phyloP scores from a whole-genome alignment of 495 filamentous ascomycete species.

The Penicillium roqueforti region DNA sequence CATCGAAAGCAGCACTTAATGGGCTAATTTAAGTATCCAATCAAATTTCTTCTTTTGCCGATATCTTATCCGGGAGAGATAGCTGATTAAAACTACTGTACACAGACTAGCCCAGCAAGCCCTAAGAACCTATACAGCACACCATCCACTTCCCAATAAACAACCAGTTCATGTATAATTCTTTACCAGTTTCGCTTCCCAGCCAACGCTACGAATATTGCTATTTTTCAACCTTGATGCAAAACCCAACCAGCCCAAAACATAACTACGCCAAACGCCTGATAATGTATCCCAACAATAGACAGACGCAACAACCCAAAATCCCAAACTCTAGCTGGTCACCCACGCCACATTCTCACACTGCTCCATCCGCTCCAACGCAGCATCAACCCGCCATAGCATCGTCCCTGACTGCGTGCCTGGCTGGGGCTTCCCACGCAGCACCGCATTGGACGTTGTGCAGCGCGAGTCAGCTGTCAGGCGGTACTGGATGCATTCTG shows the following conservation, averaged over 20 bases:
- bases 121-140: background rate
- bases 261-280: background rate
- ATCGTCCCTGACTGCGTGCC: constrained; percentile 29
- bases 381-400: constrained; percentile 28
- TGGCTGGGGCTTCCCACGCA: constrained; percentile 13
- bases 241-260: background rate
- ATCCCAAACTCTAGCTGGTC: background rate
- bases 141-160: no score
- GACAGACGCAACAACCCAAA: background rate
- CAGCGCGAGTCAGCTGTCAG: constrained; percentile 28
- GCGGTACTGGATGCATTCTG: constrained; percentile 39
- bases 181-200: background rate
- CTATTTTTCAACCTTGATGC: background rate
- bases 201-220: background rate
- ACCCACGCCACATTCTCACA: constrained; percentile 14
- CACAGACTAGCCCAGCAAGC: background rate
- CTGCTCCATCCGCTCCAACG: constrained; percentile 12
- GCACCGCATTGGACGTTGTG: constrained; percentile 19
- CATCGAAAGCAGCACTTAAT: no score
- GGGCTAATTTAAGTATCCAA: no score
- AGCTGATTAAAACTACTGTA: no score
- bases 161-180: background rate
- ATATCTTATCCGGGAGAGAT: no score
- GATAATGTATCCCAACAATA: background rate
- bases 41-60: no score